Evolutionary conservation across 768 basidiomycete genomes (phyloP), one percentile per base, ranked within the genome.

Genomic region (Dacryopinax primogenitus): DNA sequence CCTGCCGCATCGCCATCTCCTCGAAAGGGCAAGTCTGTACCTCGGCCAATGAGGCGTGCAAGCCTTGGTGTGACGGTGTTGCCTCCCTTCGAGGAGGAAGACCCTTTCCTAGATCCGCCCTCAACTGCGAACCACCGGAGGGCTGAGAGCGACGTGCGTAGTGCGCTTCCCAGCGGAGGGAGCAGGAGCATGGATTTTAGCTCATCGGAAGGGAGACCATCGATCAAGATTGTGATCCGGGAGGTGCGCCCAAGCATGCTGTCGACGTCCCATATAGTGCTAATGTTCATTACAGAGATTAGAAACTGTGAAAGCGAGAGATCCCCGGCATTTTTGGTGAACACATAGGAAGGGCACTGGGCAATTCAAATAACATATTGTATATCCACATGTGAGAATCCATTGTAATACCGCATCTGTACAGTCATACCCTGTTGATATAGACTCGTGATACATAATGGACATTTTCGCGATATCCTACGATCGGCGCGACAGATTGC

Each of bases 381-480:
- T 11, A 58, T 58, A 58, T 58, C 51, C 51, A 32, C 51, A 58
- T 58, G 51, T 58, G 23, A 58, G 9, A 21, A 58, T 30, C 21
- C 51, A 58, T 28, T 58, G 51, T 58, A 58, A 58, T 58, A 13
- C 30, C 51, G 51, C 51, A 58, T 58, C 51, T 58, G 51, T 58
- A 58, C 26, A 26, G 6, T 4, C 51, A 58, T 58, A 58, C 51
- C 51, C 51, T 30, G 26, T 18, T 30, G 12, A 7, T 13, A 13
- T 58, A 13, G 26, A 58, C 21, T 30, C 7, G 51, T 2, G 15
- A 58, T 9, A 3, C 32, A 18, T 58, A 58, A 58, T 58, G 51
- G 26, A 58, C 32, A 58, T 58, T 15, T 4, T 3, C 6, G 9
- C 13, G 11, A 6, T 32, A 3, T 28, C n/a, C 18, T 58, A 4